Percentiles rank a stretch among this genome's conserved stretches.
Evolutionary conservation across 176 grass and related monocot species (phyloP).

Genomic region (Carex kokanica): DNA sequence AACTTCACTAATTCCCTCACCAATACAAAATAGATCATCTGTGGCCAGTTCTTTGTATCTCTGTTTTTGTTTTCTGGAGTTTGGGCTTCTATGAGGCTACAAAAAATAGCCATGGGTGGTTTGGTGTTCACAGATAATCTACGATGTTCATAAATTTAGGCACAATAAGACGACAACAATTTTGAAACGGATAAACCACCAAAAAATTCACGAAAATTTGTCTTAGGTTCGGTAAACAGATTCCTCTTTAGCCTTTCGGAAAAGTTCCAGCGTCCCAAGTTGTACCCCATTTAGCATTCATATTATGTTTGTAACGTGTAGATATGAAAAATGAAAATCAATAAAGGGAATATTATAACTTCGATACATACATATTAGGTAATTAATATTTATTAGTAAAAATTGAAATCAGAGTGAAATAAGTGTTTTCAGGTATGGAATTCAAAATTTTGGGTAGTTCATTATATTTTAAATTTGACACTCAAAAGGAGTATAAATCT

Average conservation of each 20-base stretch:
- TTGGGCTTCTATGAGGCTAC: not conserved
- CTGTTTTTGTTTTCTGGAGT: not conserved
- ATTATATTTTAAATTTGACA: no score
- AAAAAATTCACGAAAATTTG: constrained; percentile 11
- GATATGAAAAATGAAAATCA: not conserved
- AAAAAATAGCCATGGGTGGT: not conserved
- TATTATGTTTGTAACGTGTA: not conserved
- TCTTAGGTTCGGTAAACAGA: constrained; percentile 20
- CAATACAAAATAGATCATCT: not conserved
- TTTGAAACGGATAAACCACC: constrained; percentile 25
- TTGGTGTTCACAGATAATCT: constrained; percentile 6
- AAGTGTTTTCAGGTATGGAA: no score
- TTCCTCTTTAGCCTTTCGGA: not conserved
- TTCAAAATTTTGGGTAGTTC: no score
- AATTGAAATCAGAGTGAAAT: no score
- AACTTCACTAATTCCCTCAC: constrained; percentile 12
- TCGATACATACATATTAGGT: not conserved
- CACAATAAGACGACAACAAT: constrained; percentile 20
- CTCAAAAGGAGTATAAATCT: no score
- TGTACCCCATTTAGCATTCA: not conserved
- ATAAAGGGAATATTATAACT: not conserved
- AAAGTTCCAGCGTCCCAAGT: not conserved
- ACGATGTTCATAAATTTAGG: not conserved
- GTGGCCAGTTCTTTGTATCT: not conserved
- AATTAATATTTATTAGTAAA: no score